These are phyloP conservation scores for Rhododendron henanense DNA, from an alignment of 148 eudicot species.

Conservation along the genomic window DNA sequence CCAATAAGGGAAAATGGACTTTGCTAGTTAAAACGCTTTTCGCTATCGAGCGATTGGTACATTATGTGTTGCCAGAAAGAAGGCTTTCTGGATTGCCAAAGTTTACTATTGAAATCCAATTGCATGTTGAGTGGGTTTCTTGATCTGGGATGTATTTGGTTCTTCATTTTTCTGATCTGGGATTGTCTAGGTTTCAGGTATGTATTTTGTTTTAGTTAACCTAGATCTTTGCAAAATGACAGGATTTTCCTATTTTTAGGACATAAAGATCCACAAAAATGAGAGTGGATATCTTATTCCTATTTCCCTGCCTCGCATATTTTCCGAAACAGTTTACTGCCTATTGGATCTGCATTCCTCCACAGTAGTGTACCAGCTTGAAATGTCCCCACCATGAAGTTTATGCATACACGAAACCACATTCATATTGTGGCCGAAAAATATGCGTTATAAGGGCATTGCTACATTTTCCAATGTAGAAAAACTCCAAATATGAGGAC, in stretches of 20 bases:
- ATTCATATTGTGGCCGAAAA: not conserved
- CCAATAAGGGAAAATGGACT: not conserved
- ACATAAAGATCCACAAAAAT: not conserved
- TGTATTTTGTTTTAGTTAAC: not conserved
- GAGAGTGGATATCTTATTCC: not conserved
- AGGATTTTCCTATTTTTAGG: not conserved
- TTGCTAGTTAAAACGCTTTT: not conserved
- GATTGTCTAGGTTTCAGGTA: not conserved
- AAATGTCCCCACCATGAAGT: not conserved
- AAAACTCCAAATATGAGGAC: not conserved
- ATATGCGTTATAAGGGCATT: not conserved
- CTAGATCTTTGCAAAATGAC: not conserved
- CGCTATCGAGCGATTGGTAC: not conserved
- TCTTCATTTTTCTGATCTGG: not conserved
- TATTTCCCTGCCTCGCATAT: not conserved
- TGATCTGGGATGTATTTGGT: not conserved
- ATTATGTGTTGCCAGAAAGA: not conserved
- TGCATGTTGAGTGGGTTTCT: not conserved
- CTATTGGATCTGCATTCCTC: constrained; percentile 1
- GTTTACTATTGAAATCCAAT: not conserved
- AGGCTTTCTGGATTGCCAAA: not conserved
- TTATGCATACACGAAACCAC: not conserved
- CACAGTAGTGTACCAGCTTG: no score
- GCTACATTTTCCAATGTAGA: not conserved
- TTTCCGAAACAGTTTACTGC: not conserved